Evolutionary conservation across 2,329 filamentous ascomycete genomes (phyloP), one percentile per base, ranked within the genome.

Genomic region (Paecilomyces sp.): DNA sequence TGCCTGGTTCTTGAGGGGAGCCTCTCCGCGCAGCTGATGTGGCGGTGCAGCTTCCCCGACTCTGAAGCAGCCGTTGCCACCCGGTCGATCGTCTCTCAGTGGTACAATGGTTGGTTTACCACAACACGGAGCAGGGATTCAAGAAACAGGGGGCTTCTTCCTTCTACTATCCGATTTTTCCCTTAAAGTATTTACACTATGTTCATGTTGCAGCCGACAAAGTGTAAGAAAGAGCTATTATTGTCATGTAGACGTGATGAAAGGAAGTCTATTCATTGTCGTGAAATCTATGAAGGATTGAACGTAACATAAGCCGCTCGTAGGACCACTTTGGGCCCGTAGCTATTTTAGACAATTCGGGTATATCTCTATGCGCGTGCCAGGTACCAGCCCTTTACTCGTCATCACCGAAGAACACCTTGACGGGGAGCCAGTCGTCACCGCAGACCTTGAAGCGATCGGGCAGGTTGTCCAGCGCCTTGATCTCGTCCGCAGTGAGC

Each of bases 361-460:
- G n/a, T 60, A 52, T 66, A 65, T 66, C 11, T 33, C 31, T 33
- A 33, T 33, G 31, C 31, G 31, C 31, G 8, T 11, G 31, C 36
- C 54, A 54, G 34, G 22, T 59, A 47, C 28, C n/a, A 66, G 31
- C 13, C 51, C 57, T 68, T 70, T 85, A 92, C 79, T 92, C 89
- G 69, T 92, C 88, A 68, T 92, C 89, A 7, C 88, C 89, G 71
- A 91, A 91, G 81, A 94, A 94, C 36, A 93, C 89, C 81, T 87
- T 88, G 62, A 89, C 75, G 0, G 89, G 90, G 58, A 78, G 67
- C 87, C 88, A 93, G 30, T 71, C 76, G 71, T 93, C 91, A 36
- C 82, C 83, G 70, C 89, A 94, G 63, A 91, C 87, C 84, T 92
- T 95, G 82, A 92, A 93, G 56, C 91, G 85, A 62, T 90, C 88